Base-by-base conservation (phyloP, 768 basidiomycete species). In the Polyporus arcularius region DNA sequence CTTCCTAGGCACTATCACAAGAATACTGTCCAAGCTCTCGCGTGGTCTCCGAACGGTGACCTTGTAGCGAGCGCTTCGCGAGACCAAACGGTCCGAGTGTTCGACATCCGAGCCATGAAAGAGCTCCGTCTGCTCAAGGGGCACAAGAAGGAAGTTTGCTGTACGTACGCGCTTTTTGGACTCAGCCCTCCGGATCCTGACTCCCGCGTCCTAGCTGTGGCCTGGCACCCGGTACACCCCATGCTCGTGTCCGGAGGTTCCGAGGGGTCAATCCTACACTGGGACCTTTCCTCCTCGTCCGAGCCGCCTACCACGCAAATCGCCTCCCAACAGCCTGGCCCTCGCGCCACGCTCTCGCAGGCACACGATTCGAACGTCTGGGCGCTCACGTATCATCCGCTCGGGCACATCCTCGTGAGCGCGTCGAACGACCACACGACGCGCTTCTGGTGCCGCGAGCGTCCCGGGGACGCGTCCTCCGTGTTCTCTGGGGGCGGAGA, bases 401-500 rank as follows among this genome's bases (percentile, higher is more conserved):
- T 98, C 15, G 96, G 97, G 0, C 96, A 98, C 75, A 82, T 98
- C 67, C 87, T 99, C 67, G 94, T 89, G 62, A 89, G 86, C 63
- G 97, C 90, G 10, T 92, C 91, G n/a, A 98, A 97, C 78, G 97
- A 99, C 79, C 94, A 96, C 77, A 98, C 97, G 5, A 97, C 96
- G 6, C 85, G 96, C n/a, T 99, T 98, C 82, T 98, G 97, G 96
- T 88, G 89, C 50, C 85, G 96, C 67, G 92, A 94, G 70, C 83
- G 92, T 3, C 92, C 92, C 0, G 91, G 92, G n/a, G 92, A 93
- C 67, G 80, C 82, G 1, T 79, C 82, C n/a, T 85, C 83, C 55
- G 91, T 87, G 43, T 92, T 92, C 73, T 85, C 85, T 0, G 88
- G 85, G 8, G 90, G 89, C 6, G 92, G 90, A 15, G 91, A 94